Evolutionary conservation across 768 basidiomycete species (phyloP), one percentile per base, ranked within the genome.

Genomic region (Boletellus ananas): DNA sequence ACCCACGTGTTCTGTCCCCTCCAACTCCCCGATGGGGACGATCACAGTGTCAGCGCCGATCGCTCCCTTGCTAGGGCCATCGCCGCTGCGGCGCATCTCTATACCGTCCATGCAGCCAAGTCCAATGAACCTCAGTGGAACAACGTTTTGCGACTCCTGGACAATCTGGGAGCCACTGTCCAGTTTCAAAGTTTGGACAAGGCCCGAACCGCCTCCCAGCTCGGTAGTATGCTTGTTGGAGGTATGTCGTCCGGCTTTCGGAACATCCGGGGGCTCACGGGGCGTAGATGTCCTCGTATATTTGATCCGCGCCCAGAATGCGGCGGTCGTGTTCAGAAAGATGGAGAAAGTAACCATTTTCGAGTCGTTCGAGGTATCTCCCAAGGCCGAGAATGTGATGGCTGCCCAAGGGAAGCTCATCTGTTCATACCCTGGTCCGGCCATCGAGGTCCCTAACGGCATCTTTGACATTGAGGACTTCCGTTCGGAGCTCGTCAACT

Each of bases 291-390:
- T 68, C 10, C 45, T 74, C 5, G 59, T 63, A 12, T 64, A 74
- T 35, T 67, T 66, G 6, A 65, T 81, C 18, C 64, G 63, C 17
- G 68, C 70, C 0, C 79, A 81, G 49, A 81, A 81, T 43, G 78
- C 74, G 3, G 76, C 67, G 7, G 47, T 81, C 3, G 59, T 80
- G 10, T 50, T 77, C 20, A 69, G 74, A 34, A 64, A 59, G 48
- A 44, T 44, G 17, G 41, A 54, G 10, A 36, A 54, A 6, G 48
- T 56, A 10, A 70, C 71, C 6, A 49, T 67, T 17, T 71, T 75
- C 45, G 79, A 80, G 50, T 60, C 63, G 9, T 81, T 81, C 47
- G 74, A 79, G 54, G 66, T 72, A 10, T 74, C 74, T 3, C 69
- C 76, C 0, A 55, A 57, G 27, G 55, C 66, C 4, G 58, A 56